Percentiles rank a stretch among this genome's conserved stretches.
Conservation (phyloP, 108 stramenopile species). For the Cyclotella atomus region DNA sequence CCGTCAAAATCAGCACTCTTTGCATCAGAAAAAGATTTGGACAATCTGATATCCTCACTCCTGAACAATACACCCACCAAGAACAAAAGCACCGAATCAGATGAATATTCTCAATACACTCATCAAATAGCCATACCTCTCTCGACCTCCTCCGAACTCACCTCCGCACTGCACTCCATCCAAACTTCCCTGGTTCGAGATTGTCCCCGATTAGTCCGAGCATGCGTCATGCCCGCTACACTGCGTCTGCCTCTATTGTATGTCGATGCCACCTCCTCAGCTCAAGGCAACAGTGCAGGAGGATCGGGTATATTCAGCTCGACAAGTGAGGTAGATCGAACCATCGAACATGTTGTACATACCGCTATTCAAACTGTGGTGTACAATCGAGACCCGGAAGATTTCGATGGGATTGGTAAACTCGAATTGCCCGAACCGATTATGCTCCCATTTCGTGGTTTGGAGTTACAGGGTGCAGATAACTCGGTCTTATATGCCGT, state of each 20-base stretch:
- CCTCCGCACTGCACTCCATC: conserved; percentile 73
- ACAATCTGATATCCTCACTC: not conserved
- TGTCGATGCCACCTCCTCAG: conserved; percentile 30
- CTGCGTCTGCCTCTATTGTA: conserved; percentile 75
- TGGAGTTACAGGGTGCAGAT: conserved; percentile 79
- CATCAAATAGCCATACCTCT: conserved; percentile 86
- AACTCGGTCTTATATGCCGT: conserved; percentile 68
- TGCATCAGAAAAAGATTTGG: not conserved
- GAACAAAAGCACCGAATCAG: not conserved
- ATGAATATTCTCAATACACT: conserved; percentile 35
- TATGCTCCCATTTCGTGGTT: conserved; percentile 64
- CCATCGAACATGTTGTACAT: conserved; percentile 52
- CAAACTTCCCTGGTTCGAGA: conserved; percentile 82
- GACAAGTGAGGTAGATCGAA: conserved; percentile 27
- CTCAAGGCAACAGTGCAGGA: conserved; percentile 5
- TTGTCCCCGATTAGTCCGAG: conserved; percentile 74
- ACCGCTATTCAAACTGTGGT: conserved; percentile 46
- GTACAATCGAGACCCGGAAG: no score
- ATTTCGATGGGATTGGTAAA: no score
- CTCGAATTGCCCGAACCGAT: conserved; percentile 55
- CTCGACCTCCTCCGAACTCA: conserved; percentile 66
- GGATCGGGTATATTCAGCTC: not conserved
- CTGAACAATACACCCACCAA: not conserved
- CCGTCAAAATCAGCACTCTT: not conserved
- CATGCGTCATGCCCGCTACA: conserved; percentile 69